These are phyloP conservation scores for Geoglossum glabrum DNA, from an alignment of 495 filamentous ascomycete species.

Conservation along the genomic window DNA sequence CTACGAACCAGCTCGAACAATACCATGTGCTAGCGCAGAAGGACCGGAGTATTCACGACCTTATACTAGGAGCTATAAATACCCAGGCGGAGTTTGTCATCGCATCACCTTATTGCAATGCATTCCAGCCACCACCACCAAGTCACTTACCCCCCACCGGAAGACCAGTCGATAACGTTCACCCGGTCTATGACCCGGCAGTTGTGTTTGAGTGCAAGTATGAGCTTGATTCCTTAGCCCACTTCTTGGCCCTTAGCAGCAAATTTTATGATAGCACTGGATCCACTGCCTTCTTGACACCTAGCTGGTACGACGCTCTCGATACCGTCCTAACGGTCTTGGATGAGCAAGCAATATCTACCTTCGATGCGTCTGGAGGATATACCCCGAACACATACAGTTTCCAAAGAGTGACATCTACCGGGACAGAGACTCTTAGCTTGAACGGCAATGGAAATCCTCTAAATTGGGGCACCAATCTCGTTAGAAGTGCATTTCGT, in stretches of 20 bases:
- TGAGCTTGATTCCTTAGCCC: constrained; percentile 85
- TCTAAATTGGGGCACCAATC: constrained; percentile 59
- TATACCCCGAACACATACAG: constrained; percentile 62
- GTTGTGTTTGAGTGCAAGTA: constrained; percentile 98
- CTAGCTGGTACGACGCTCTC: constrained; percentile 64
- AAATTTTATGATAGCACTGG: constrained; percentile 67
- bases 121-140: constrained; percentile 82
- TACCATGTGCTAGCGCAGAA: constrained; percentile 72
- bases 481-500: constrained; percentile 81
- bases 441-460: constrained; percentile 77
- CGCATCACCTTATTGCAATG: constrained; percentile 89
- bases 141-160: constrained; percentile 54
- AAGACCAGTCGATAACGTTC: constrained; percentile 63
- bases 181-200: constrained; percentile 64
- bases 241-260: constrained; percentile 72
- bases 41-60: constrained; percentile 48
- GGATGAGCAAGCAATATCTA: constrained; percentile 56
- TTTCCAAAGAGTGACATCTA: constrained; percentile 59
- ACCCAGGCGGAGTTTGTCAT: constrained; percentile 93
- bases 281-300: constrained; percentile 55
- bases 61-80: constrained; percentile 90
- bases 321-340: constrained; percentile 52
- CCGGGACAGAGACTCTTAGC: constrained; percentile 78
- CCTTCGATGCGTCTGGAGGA: constrained; percentile 47
- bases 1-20: constrained; percentile 80